Percentiles rank a stretch among this genome's conserved stretches.
phyloP scores from a whole-genome alignment of 2,329 filamentous ascomycete species.

The Clarireedia paspali region DNA sequence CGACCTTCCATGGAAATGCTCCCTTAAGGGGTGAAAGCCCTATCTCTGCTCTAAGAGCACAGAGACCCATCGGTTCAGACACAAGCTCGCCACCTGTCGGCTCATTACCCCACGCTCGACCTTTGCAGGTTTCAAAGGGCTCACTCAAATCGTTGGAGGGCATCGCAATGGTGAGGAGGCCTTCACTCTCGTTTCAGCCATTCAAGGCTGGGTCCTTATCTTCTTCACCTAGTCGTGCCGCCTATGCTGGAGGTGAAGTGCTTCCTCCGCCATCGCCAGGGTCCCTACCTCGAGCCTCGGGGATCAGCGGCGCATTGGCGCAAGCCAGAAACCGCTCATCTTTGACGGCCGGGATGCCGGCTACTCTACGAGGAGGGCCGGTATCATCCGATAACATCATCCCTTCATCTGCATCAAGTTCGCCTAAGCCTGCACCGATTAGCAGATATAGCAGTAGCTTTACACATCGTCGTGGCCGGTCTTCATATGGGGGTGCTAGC shows the following conservation, averaged over 20 bases:
- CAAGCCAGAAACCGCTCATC: slow-evolving; percentile 64
- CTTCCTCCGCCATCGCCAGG: slow-evolving; percentile 45
- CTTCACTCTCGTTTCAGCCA: slow-evolving; percentile 85
- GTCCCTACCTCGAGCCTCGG: slow-evolving; percentile 42
- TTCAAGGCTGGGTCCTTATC: slow-evolving; percentile 97
- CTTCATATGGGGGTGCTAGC: slow-evolving; percentile 68
- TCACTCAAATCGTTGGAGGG: slow-evolving; percentile 41
- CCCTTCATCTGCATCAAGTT: slow-evolving; percentile 62
- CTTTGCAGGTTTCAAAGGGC: slow-evolving; percentile 26
- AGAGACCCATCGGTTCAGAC: slow-evolving; percentile 53
- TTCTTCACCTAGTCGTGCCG: slow-evolving; percentile 59
- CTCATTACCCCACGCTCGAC: slow-evolving; percentile 36
- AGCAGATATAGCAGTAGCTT: slow-evolving; percentile 92
- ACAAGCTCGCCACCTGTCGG: slow-evolving; percentile 48
- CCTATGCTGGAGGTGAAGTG: slow-evolving; percentile 20
- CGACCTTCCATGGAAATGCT: slow-evolving; percentile 82
- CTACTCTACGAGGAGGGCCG: slow-evolving; percentile 61
- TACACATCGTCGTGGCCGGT: slow-evolving; percentile 70
- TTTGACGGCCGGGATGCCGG: slow-evolving; percentile 66
- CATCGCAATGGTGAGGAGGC: slow-evolving; percentile 50
- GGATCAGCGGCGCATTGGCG: slow-evolving; percentile 40
- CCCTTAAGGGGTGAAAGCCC: slow-evolving; percentile 73
- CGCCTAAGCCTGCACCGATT: slow-evolving; percentile 71
- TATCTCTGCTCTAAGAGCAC: slow-evolving; percentile 71
- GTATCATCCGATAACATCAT: slow-evolving; percentile 52